Base-by-base conservation (phyloP, 768 basidiomycete genomes). In the Tricholoma terreum region DNA sequence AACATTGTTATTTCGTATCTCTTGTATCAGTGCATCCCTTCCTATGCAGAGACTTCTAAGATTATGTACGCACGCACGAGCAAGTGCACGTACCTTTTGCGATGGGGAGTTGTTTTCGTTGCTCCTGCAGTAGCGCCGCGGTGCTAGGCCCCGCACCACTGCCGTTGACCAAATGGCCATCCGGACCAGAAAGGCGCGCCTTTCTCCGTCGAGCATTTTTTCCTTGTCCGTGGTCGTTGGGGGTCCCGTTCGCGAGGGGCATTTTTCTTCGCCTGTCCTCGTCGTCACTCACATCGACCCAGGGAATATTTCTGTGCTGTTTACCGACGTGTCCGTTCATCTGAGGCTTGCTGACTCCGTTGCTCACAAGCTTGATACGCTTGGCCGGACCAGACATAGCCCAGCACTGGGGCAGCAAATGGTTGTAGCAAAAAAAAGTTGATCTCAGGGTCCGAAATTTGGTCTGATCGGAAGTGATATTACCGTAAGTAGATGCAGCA, bases 1-100 rank as follows among this genome's bases (percentile, higher is more conserved):
- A 6, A 93, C 87, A 68, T 94, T 89, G 76, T 92, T 87, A 60
- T 84, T 80, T 30, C 73, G 71, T 52, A 96, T 86, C 69, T 87
- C 87, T 56, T 83, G 78, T 27, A 93, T 72, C 27, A 96, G 79
- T 27, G 86, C 84, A 21, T 91, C 87, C 67, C 80, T 85, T 56
- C 91, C 93, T 92, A 55, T 19, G 46, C 17, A 42, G 52, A 50
- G 30, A 2, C 6, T 14, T 50, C 49, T 52, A n/a, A 22, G 14
- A 60, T 43, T 51, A n/a, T 21, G 19, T n/a, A 52, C 15, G 3
- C 30, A 30, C 35, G 33, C 6, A 36, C 42, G 14, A 27, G 12
- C 12, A 52, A 52, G 38, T 27, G 42, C 4, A 72, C 78, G 52
- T 35, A 90, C 91, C 92, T 71, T 80, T 80, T 27, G 86, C 87